Percentiles rank a stretch among this genome's conserved stretches.
phyloP scores from a whole-genome alignment of 2,329 filamentous ascomycete species.

The Proliferodiscus dingleyae region DNA sequence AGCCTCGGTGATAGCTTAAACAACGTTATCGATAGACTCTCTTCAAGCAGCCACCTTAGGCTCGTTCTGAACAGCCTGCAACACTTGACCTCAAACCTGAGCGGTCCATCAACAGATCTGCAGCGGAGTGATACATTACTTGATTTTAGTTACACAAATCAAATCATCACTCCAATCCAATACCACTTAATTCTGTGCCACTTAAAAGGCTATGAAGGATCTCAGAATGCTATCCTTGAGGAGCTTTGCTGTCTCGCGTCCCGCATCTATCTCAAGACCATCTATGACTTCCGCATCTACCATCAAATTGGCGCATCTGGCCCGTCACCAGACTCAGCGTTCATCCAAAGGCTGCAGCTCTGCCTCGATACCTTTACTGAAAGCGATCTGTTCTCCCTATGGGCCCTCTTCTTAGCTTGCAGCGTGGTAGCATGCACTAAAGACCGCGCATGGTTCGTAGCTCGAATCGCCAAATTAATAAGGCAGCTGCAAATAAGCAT shows the following conservation, averaged over 20 bases:
- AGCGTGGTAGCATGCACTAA: not conserved
- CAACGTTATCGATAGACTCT: not conserved
- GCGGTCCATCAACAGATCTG: too few relatives aligned
- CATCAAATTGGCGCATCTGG: not conserved
- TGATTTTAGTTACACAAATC: not conserved
- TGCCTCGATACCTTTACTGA: not conserved
- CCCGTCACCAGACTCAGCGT: not conserved
- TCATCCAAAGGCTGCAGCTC: not conserved
- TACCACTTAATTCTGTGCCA: not conserved
- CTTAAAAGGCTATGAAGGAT: not conserved
- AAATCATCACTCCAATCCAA: not conserved
- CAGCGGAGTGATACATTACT: too few relatives aligned
- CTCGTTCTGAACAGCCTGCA: not conserved
- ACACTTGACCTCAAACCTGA: not conserved
- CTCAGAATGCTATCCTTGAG: not conserved
- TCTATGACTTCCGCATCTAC: not conserved
- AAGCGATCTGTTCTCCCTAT: not conserved
- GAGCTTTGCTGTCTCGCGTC: not conserved
- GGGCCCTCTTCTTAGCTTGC: not conserved
- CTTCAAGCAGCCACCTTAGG: not conserved
- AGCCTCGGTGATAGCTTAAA: not conserved
- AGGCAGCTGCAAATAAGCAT: not conserved
- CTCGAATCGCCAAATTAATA: not conserved
- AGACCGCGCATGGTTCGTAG: not conserved
- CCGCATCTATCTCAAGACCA: not conserved